Conservation (phyloP, 108 stramenopile genomes). For the Ochromonas danica region DNA sequence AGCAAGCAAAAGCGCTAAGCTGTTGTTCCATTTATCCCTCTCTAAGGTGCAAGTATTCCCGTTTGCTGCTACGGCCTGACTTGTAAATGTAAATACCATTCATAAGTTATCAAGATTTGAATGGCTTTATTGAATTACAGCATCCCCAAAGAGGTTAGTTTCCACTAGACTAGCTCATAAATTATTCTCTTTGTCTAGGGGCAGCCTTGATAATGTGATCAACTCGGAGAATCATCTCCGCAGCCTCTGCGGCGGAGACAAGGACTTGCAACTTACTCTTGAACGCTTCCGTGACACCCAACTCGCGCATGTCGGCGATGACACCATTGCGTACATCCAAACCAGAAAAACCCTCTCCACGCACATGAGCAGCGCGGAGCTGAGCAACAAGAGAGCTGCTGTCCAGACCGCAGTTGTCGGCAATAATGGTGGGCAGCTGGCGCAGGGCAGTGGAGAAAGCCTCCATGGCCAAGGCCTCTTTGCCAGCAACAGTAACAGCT, state of each 20-base stretch:
- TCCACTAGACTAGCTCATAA: no score
- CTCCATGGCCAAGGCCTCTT: slow-evolving; percentile 96
- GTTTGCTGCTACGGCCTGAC: neutral
- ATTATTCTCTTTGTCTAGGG: slow-evolving; percentile 75
- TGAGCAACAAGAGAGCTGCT: slow-evolving; percentile 92
- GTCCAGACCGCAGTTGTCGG: slow-evolving; percentile 99
- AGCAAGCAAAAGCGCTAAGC: no score
- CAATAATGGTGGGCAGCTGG: slow-evolving; percentile 92
- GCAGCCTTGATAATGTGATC: slow-evolving; percentile 98
- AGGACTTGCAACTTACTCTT: slow-evolving; percentile 93
- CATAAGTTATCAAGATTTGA: neutral
- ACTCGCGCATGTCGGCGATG: slow-evolving; percentile 85
- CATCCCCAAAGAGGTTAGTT: neutral
- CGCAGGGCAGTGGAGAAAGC: slow-evolving; percentile 90
- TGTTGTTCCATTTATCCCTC: neutral
- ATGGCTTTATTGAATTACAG: neutral
- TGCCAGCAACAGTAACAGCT: slow-evolving; percentile 84
- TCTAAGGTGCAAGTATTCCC: neutral
- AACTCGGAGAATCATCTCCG: slow-evolving; percentile 98
- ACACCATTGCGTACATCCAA: slow-evolving; percentile 91
- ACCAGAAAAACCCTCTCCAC: slow-evolving; percentile 72
- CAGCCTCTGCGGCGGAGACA: slow-evolving; percentile 93
- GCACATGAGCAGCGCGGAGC: slow-evolving; percentile 83
- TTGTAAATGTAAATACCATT: neutral
- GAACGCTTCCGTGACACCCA: slow-evolving; percentile 92